phyloP scores from a whole-genome alignment of 164 flowering plant species.

The Santalum album region DNA sequence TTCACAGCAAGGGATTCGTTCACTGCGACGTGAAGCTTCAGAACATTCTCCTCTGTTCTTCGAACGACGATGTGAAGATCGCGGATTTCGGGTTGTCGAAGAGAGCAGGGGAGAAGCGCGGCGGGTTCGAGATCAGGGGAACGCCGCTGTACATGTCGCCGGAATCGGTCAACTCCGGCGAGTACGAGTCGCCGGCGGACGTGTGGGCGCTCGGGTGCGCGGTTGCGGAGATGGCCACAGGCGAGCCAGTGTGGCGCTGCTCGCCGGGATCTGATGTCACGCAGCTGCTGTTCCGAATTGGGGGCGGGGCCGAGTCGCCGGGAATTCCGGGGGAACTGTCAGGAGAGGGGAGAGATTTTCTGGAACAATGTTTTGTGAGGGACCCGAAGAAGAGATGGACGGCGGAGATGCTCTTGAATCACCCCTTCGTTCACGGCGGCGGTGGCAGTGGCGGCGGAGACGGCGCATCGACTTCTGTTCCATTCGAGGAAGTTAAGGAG shows the following conservation, averaged over 20 bases:
- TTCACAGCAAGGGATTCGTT: slow-evolving; percentile 55
- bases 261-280: slow-evolving; percentile 18
- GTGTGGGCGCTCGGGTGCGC: slow-evolving; percentile 84
- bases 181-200: slow-evolving; percentile 51
- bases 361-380: slow-evolving; percentile 45
- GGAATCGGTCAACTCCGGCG: slow-evolving; percentile 43
- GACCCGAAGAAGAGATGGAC: slow-evolving; percentile 69
- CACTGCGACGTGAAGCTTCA: slow-evolving; percentile 77
- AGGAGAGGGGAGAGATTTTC: slow-evolving; percentile 58
- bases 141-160: slow-evolving; percentile 81
- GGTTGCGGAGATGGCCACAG: slow-evolving; percentile 69
- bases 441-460: slow-evolving; percentile 10
- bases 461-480: slow-evolving; percentile 8
- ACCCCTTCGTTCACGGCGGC: slow-evolving; percentile 60
- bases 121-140: slow-evolving; percentile 32
- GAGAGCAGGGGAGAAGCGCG: slow-evolving; percentile 11
- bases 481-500: slow-evolving; percentile 1
- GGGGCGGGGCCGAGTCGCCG: slow-evolving; percentile 46
- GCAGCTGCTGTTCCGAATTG: slow-evolving; percentile 41
- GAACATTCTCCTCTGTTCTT: slow-evolving; percentile 41
- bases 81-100: slow-evolving; percentile 81
- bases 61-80: slow-evolving; percentile 33
- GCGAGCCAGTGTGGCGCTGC: slow-evolving; percentile 53
- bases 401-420: slow-evolving; percentile 68
- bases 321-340: slow-evolving; percentile 41